Evolutionary conservation across 805 yeast species (phyloP), one percentile per base, ranked within the genome.

Genomic region (Tetrapisispora arboricola): DNA sequence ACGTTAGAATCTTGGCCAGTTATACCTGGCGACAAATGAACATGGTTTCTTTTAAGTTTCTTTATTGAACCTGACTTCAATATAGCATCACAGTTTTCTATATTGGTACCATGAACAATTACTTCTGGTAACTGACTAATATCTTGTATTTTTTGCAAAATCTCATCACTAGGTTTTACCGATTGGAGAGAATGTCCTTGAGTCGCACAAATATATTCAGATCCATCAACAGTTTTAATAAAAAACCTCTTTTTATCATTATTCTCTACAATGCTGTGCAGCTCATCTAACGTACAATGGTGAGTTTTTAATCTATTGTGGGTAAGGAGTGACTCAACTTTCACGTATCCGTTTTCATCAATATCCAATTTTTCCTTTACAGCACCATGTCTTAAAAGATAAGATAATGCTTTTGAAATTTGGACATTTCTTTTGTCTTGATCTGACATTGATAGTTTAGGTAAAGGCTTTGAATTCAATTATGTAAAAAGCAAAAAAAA

Each of bases 301-400:
- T 70, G 63, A 10, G 78, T 67, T 53, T 77, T 80, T 40, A 85
- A 58, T 44, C 80, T 68, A 33, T 74, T 69, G 52, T 80, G 80
- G 1, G 48, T 46, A 11, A 90, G 63, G 1, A 92, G 45, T 6
- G 70, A 75, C 0, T 55, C 49, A 3, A 88, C 55, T 1, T 66
- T 53, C 3, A 84, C 72, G 60, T 72, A 87, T 0, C 98, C 98
- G 21, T 73, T 63, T 0, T 55, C 44, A 51, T 81, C 84, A 2
- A 92, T 83, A 2, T 64, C 48, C 12, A 92, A 60, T 0, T 72
- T 70, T 50, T 85, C 92, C 39, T 76, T 72, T 13, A 61, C 55
- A 0, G 97, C 97, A 4, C 83, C 85, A 55, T 90, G 98, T n/a
- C 98, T 68, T 1, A 90, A 71, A 2, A 92, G 65, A 49, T 81